Conservation (phyloP, 345 rosid species). For the Cardiospermum halicacabum region DNA sequence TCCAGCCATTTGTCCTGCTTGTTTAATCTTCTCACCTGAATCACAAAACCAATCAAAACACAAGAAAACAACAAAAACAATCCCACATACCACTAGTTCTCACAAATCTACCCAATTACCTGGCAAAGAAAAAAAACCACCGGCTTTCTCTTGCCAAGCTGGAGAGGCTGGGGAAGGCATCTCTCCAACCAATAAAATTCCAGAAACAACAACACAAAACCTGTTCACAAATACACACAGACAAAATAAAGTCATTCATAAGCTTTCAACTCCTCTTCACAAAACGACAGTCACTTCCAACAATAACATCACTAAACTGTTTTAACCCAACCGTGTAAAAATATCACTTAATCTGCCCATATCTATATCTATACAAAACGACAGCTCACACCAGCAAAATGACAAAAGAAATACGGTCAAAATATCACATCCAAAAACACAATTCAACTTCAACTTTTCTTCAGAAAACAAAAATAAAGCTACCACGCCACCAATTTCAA, state of each 20-base stretch:
- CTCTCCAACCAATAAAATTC: slow-evolving; percentile 19
- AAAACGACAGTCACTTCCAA: too few species aligned
- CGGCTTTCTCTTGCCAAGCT: slow-evolving; percentile 86
- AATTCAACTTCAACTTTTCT: too few species aligned
- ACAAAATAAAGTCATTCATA: too few species aligned
- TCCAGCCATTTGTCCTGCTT: slow-evolving; percentile 84
- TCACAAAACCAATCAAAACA: slow-evolving; percentile 14
- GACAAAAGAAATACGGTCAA: too few species aligned
- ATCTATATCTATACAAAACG: too few species aligned
- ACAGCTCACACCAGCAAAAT: too few species aligned
- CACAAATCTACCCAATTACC: slow-evolving; percentile 34
- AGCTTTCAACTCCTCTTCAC: neutral
- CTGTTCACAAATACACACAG: neutral
- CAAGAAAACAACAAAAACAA: slow-evolving; percentile 7
- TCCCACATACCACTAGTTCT: neutral
- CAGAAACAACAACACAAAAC: neutral
- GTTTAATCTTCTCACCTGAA: slow-evolving; percentile 76
- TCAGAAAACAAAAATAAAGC: too few species aligned
- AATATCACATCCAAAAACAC: too few species aligned
- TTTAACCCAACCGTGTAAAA: too few species aligned
- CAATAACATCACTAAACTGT: too few species aligned
- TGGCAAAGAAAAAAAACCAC: slow-evolving; percentile 82
- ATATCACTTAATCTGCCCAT: too few species aligned
- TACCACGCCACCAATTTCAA: too few species aligned
- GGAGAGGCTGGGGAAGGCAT: slow-evolving; percentile 79